These are phyloP conservation scores for Aspergillus sparsus DNA, from an alignment of 495 filamentous ascomycete genomes.

Conservation along the genomic window DNA sequence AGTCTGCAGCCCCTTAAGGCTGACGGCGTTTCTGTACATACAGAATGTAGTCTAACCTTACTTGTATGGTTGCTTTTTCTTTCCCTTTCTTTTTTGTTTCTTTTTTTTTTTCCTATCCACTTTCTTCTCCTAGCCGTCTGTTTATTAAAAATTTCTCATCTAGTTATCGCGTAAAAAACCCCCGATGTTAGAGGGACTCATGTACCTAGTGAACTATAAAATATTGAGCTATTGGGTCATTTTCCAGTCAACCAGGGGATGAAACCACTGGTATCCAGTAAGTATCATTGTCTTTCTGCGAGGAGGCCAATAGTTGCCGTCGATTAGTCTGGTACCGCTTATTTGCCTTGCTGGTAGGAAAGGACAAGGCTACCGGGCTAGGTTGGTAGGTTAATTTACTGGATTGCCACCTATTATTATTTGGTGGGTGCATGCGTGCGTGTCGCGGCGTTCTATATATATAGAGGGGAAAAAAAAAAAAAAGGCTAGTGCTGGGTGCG, in stretches of 20 bases:
- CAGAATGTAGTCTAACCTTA: constrained; percentile 22
- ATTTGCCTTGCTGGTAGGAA: constrained; percentile 8
- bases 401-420: constrained; percentile 23
- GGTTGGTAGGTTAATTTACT: constrained; percentile 1
- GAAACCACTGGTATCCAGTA: not conserved
- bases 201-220: too few relatives aligned
- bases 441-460: constrained; percentile 19
- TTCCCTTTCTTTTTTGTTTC: not conserved
- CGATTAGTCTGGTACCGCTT: constrained; percentile 5
- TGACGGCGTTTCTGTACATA: constrained; percentile 23
- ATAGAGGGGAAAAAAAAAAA: too few relatives aligned
- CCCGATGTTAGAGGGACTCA: too few relatives aligned
- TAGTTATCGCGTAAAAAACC: too few relatives aligned
- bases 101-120: not conserved
- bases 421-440: constrained; percentile 21
- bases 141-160: too few relatives aligned
- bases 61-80: constrained; percentile 14
- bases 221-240: too few relatives aligned
- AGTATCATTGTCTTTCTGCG: constrained; percentile 5
- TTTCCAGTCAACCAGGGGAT: too few relatives aligned
- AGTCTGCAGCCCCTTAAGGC: constrained; percentile 45
- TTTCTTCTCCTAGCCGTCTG: too few relatives aligned
- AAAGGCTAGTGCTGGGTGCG: constrained; percentile 16
- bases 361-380: constrained; percentile 4
- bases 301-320: constrained; percentile 8